Conservation (phyloP, 768 basidiomycete species). For the Xerocomus spinulosus region DNA sequence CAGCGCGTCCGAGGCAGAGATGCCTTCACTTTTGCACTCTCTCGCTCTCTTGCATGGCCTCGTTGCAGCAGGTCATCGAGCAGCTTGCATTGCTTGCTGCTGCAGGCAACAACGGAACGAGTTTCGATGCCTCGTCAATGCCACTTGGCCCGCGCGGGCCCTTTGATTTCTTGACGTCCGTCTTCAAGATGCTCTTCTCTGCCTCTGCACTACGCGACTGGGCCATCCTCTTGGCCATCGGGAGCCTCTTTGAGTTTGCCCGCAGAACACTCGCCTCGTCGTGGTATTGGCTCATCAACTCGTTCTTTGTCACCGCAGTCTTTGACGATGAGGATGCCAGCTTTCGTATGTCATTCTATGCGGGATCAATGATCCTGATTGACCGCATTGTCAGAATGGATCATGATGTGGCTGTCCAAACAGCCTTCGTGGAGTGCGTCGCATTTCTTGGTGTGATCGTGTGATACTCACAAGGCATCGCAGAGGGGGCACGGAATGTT, state of each 20-base stretch:
- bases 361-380: neutral
- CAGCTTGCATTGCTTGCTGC: conserved; percentile 25
- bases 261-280: conserved; percentile 42
- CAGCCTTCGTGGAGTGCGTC: conserved; percentile 56
- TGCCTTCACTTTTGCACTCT: too few species aligned
- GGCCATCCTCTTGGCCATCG: conserved; percentile 58
- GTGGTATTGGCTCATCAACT: conserved; percentile 43
- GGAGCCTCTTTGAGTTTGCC: conserved; percentile 55
- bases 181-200: conserved; percentile 46
- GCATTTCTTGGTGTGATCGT: too few species aligned
- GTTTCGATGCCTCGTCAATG: conserved; percentile 12
- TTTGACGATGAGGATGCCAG: conserved; percentile 57
- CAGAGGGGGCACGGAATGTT: conserved; percentile 44
- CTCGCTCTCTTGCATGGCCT: conserved; percentile 13
- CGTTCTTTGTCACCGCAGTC: conserved; percentile 58
- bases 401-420: conserved; percentile 64
- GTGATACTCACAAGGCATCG: too few species aligned
- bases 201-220: conserved; percentile 57
- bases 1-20: too few species aligned
- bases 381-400: conserved; percentile 48
- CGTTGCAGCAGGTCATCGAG: conserved; percentile 28
- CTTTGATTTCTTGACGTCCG: conserved; percentile 29
- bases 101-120: conserved; percentile 3
- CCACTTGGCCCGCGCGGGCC: conserved; percentile 15
- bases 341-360: conserved; percentile 40